phyloP scores from a whole-genome alignment of 1,139 yeast genomes.

The Kodamaea fungicola region DNA sequence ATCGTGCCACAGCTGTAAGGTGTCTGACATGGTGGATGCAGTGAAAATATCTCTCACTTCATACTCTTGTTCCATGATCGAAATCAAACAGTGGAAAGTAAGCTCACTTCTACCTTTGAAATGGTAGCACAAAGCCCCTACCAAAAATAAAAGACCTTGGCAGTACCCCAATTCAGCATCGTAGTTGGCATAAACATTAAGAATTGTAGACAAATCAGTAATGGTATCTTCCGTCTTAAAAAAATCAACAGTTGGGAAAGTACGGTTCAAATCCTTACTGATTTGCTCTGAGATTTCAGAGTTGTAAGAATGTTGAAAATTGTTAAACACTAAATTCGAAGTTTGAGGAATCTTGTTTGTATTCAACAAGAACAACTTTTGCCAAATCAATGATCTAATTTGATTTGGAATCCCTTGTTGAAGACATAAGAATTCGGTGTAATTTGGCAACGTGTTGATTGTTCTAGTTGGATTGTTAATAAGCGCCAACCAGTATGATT shows the following conservation, averaged over 20 bases:
- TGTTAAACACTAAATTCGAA: conserved; percentile 31
- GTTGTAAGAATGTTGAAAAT: conserved; percentile 45
- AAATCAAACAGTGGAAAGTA: conserved; percentile 55
- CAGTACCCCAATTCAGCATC: conserved; percentile 71
- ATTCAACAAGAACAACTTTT: conserved; percentile 30
- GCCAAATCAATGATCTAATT: conserved; percentile 37
- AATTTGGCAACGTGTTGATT: conserved; percentile 44
- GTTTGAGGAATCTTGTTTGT: conserved; percentile 33
- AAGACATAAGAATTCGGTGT: conserved; percentile 39
- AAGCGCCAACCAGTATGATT: conserved; percentile 45
- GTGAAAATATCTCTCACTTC: conserved; percentile 57
- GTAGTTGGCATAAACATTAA: conserved; percentile 65
- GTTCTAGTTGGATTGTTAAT: conserved; percentile 45
- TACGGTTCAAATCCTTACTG: conserved; percentile 58
- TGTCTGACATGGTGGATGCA: conserved; percentile 52
- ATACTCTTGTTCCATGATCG: conserved; percentile 60
- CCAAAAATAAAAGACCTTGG: conserved; percentile 66
- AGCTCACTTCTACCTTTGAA: conserved; percentile 42
- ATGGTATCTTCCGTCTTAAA: conserved; percentile 47
- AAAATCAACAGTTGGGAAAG: conserved; percentile 57
- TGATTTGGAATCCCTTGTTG: conserved; percentile 42
- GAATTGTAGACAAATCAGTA: conserved; percentile 49
- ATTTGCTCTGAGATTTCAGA: conserved; percentile 49
- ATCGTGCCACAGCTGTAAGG: conserved; percentile 50
- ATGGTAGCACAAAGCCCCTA: conserved; percentile 57